phyloP scores from a whole-genome alignment of 331 rosid species.

The Stylosanthes scabra region DNA sequence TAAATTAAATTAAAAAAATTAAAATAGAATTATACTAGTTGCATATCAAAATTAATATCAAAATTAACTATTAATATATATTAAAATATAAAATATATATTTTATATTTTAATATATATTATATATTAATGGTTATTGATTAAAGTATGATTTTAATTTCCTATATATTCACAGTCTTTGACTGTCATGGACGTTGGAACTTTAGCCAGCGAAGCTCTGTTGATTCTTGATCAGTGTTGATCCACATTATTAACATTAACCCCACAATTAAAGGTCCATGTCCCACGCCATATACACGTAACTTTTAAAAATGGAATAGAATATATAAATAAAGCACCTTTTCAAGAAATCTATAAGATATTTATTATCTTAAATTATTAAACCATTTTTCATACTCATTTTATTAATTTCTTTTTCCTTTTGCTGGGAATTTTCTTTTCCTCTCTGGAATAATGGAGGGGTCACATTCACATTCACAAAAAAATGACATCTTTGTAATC shows the following conservation, averaged over 20 bases:
- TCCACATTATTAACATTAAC: background rate
- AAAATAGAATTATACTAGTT: no score
- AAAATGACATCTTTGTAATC: background rate
- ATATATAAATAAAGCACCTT: background rate
- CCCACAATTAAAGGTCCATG: constrained; percentile 9
- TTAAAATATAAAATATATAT: no score
- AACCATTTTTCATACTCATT: background rate
- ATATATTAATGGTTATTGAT: no score
- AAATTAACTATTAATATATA: no score
- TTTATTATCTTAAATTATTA: background rate
- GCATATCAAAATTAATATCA: no score
- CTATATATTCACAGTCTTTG: background rate
- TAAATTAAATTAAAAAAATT: no score
- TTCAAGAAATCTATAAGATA: background rate
- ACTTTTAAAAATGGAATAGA: background rate
- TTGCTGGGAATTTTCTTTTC: background rate
- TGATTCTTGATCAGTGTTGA: background rate
- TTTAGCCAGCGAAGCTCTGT: constrained; percentile 17
- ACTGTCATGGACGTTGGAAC: background rate
- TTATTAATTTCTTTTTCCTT: background rate
- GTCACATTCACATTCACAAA: background rate
- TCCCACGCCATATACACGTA: background rate
- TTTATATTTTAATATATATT: no score
- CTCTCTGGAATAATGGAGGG: background rate
- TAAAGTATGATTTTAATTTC: no score